Percentiles rank a stretch among this genome's conserved stretches.
phyloP scores from a whole-genome alignment of 306 rosid genomes.

The Carpinus viminea region DNA sequence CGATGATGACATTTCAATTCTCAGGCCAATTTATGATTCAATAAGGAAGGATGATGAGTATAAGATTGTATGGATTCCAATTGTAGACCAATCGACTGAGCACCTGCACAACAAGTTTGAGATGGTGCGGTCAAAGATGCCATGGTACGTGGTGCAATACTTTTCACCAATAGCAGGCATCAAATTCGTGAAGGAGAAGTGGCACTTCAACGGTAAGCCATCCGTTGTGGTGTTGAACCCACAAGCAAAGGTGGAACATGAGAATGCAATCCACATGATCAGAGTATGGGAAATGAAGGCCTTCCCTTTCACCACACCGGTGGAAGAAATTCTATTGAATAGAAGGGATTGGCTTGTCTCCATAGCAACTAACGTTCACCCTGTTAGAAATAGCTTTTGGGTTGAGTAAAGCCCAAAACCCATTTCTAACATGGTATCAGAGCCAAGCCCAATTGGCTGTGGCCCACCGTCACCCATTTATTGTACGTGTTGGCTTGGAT shows the following conservation, averaged over 20 bases:
- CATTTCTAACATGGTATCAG: too few relatives aligned
- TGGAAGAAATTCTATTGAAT: neutral
- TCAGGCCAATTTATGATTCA: slow-evolving; percentile 27
- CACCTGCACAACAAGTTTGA: slow-evolving; percentile 11
- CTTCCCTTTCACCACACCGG: slow-evolving; percentile 12
- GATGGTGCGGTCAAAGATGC: slow-evolving; percentile 11
- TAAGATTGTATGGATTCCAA: slow-evolving; percentile 38
- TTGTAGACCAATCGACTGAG: slow-evolving; percentile 23
- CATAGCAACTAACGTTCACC: neutral
- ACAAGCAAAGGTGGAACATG: slow-evolving; percentile 16
- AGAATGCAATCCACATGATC: slow-evolving; percentile 32
- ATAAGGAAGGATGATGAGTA: slow-evolving; percentile 16
- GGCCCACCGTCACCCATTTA: too few relatives aligned
- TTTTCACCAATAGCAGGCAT: slow-evolving; percentile 15
- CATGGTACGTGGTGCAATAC: slow-evolving; percentile 30
- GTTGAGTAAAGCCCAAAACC: too few relatives aligned
- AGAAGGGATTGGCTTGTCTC: neutral
- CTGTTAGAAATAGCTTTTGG: too few relatives aligned
- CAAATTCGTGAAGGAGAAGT: slow-evolving; percentile 30
- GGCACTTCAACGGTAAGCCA: slow-evolving; percentile 32
- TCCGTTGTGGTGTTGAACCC: slow-evolving; percentile 27
- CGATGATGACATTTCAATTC: slow-evolving; percentile 21
- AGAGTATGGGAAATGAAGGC: slow-evolving; percentile 25
- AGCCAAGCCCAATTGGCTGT: too few relatives aligned
- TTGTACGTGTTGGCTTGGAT: too few relatives aligned